These are phyloP conservation scores for Chenopodium suecicum DNA, from an alignment of 148 eudicot genomes.

Conservation along the genomic window DNA sequence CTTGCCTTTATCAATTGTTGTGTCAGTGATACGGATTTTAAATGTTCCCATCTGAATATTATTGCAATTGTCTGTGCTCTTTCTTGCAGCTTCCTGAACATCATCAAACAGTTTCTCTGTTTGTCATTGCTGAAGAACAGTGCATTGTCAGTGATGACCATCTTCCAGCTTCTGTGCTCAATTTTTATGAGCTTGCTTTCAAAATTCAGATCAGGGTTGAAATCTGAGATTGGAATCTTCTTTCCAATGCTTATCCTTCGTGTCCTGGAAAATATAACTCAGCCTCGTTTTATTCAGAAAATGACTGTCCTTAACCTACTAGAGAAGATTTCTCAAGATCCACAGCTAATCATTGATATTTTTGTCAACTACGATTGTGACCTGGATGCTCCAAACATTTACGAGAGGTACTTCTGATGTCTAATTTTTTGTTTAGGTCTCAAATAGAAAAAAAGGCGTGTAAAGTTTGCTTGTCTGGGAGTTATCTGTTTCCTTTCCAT, in stretches of 20 bases:
- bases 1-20: not conserved
- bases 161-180: conserved; percentile 92
- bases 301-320: conserved; percentile 92
- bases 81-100: conserved; percentile 79
- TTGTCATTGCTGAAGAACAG: conserved; percentile 92
- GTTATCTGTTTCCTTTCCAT: not conserved
- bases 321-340: conserved; percentile 86
- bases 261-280: conserved; percentile 90
- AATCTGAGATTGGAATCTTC: conserved; percentile 92
- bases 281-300: conserved; percentile 96
- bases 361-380: conserved; percentile 99
- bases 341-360: conserved; percentile 77
- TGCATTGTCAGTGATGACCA: conserved; percentile 89
- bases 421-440: conserved; percentile 14
- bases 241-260: conserved; percentile 96
- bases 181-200: conserved; percentile 72
- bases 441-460: not conserved
- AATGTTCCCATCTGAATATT: not conserved
- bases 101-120: conserved; percentile 86
- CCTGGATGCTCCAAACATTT: conserved; percentile 93
- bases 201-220: conserved; percentile 83
- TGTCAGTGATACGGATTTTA: not conserved
- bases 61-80: conserved; percentile 12
- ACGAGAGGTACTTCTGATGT: conserved; percentile 71
- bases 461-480: not conserved